These are phyloP conservation scores for Zopfochytrium polystomum DNA, from an alignment of 371 early-diverging fungal species.

Conservation along the genomic window DNA sequence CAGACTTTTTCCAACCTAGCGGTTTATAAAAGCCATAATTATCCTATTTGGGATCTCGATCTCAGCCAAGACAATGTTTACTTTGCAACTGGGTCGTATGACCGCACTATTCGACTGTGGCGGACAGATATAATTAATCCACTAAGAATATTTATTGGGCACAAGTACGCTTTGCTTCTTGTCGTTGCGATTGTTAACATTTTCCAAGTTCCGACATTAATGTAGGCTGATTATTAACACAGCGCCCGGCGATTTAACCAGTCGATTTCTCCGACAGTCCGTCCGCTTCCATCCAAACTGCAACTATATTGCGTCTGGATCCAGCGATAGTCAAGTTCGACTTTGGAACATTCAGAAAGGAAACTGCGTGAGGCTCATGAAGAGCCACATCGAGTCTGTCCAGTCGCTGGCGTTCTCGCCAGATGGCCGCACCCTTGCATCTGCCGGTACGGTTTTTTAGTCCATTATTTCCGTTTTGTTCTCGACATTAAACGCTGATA, in stretches of 20 bases:
- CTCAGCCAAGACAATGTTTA: conserved; percentile 74
- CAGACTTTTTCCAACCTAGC: conserved; percentile 87
- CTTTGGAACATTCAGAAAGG: conserved; percentile 97
- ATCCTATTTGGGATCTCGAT: conserved; percentile 90
- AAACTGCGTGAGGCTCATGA: conserved; percentile 88
- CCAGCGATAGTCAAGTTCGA: conserved; percentile 90
- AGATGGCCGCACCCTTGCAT: conserved; percentile 90
- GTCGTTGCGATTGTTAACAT: background rate
- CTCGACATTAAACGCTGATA: background rate
- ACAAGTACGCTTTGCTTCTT: conserved; percentile 87
- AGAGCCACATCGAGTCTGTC: conserved; percentile 86
- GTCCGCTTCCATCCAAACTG: conserved; percentile 99
- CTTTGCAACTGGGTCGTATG: conserved; percentile 96
- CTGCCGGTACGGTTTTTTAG: conserved; percentile 60
- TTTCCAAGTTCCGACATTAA: background rate
- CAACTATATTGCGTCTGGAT: conserved; percentile 95
- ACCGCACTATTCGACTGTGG: conserved; percentile 96
- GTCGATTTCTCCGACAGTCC: conserved; percentile 4
- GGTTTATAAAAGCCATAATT: conserved; percentile 95
- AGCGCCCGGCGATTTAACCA: background rate
- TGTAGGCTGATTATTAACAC: conserved; percentile 2
- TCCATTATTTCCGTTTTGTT: too few relatives aligned
- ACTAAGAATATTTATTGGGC: conserved; percentile 96
- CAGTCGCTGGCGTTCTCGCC: conserved; percentile 87
- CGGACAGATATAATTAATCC: conserved; percentile 93